A percentile compares a stretch with the other conserved stretches of the same genome.
These are phyloP conservation scores for Cyberlindnera nakhonratchasimensis DNA, from an alignment of 805 yeast genomes.

Conservation along the genomic window DNA sequence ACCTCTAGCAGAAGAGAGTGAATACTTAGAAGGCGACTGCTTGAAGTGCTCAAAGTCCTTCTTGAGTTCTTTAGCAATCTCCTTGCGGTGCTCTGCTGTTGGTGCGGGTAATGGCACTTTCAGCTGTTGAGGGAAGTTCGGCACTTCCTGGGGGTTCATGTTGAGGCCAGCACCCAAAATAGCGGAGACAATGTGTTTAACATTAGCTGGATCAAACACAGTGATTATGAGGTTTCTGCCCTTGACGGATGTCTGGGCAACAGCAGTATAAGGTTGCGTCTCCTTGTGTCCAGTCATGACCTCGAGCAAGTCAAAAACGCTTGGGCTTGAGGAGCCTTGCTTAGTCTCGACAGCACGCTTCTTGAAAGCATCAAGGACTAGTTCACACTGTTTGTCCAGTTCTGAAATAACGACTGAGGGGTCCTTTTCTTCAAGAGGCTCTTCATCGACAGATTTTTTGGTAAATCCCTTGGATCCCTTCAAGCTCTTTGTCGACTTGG, in stretches of 20 bases:
- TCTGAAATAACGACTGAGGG: conserved; percentile 18
- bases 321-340: conserved; percentile 67
- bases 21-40: conserved; percentile 42
- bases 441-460: conserved; percentile 9
- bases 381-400: conserved; percentile 35
- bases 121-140: conserved; percentile 67
- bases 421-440: conserved; percentile 18
- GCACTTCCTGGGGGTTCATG: conserved; percentile 76
- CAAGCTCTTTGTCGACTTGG: conserved; percentile 14
- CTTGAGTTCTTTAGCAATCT: conserved; percentile 58
- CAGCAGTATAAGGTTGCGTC: conserved; percentile 47
- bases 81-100: conserved; percentile 60
- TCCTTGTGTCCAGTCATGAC: conserved; percentile 48
- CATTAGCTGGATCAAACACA: conserved; percentile 77
- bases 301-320: conserved; percentile 56
- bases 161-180: conserved; percentile 67
- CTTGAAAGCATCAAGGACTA: conserved; percentile 48
- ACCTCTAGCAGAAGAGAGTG: conserved; percentile 56
- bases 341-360: conserved; percentile 59
- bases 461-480: conserved; percentile 7
- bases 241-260: conserved; percentile 70
- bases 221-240: conserved; percentile 74
- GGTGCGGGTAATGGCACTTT: conserved; percentile 73
- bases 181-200: conserved; percentile 65
- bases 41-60: conserved; percentile 61